A percentile compares a stretch with the other conserved stretches of the same genome.
Evolutionary conservation across 2,329 filamentous ascomycete species (phyloP).

Genomic region (Curvularia eragrostidis): DNA sequence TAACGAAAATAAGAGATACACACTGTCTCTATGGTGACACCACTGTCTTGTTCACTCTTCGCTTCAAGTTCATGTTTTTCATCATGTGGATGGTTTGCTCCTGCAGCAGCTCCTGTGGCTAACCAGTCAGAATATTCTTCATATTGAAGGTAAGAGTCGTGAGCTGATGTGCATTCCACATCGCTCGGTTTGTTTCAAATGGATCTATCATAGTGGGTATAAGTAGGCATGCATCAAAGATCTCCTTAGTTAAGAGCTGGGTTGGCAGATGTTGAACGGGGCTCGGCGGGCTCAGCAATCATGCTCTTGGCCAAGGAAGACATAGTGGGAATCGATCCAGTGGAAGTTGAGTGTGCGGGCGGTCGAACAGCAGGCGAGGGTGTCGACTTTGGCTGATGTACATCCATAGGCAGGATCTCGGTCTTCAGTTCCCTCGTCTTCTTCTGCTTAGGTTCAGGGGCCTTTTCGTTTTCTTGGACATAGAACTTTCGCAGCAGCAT

Average conservation of each 20-base stretch:
- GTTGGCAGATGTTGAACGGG: slow-evolving; percentile 5
- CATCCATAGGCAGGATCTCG: slow-evolving; percentile 59
- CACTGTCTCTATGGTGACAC: neutral
- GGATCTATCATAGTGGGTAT: slow-evolving; percentile 4
- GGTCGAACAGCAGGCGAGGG: slow-evolving; percentile 27
- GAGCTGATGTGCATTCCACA: slow-evolving; percentile 12
- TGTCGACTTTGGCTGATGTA: slow-evolving; percentile 46
- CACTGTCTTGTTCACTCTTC: neutral
- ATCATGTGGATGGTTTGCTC: neutral
- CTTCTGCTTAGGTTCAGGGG: slow-evolving; percentile 69
- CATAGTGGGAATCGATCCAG: slow-evolving; percentile 11
- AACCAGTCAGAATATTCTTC: neutral
- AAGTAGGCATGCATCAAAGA: slow-evolving; percentile 3
- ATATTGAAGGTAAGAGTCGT: slow-evolving; percentile 4
- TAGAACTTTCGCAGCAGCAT: slow-evolving; percentile 93
- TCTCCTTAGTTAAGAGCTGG: slow-evolving; percentile 11
- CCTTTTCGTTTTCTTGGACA: slow-evolving; percentile 94
- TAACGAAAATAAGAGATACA: neutral
- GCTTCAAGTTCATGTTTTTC: neutral
- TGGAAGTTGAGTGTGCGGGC: slow-evolving; percentile 6
- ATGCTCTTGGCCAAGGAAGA: slow-evolving; percentile 12
- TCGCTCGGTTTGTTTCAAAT: neutral
- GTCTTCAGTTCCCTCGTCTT: slow-evolving; percentile 69
- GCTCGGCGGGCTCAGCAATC: slow-evolving; percentile 2
- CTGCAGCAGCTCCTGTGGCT: neutral